Conservation (phyloP, 1,284 basidiomycete species). For the Austroboletus novae-zelandiae region DNA sequence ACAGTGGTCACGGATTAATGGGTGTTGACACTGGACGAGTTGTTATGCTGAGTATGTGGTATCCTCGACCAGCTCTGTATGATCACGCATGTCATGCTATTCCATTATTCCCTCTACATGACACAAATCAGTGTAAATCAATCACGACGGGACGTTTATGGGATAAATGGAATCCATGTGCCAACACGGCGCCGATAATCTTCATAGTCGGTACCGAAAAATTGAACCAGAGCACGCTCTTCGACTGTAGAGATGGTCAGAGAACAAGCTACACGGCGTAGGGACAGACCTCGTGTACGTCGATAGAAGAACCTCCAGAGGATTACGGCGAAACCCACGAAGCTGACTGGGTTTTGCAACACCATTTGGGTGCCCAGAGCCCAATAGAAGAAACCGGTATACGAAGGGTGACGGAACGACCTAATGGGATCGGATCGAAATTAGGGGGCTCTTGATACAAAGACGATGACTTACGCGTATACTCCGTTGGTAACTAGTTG, state of each 20-base stretch:
- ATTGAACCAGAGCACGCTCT: conserved; percentile 67
- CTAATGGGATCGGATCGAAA: conserved; percentile 38
- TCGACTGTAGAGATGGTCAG: conserved; percentile 52
- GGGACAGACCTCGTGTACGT: conserved; percentile 73
- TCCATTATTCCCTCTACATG: conserved; percentile 7
- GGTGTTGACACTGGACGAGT: conserved; percentile 8
- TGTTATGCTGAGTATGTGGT: conserved; percentile 23
- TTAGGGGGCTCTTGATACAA: background rate
- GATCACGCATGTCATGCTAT: conserved; percentile 27
- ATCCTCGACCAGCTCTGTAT: conserved; percentile 25
- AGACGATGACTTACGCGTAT: conserved; percentile 63
- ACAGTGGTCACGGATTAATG: conserved; percentile 52
- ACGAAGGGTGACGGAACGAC: conserved; percentile 93
- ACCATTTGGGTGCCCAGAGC: conserved; percentile 93
- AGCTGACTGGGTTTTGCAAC: conserved; percentile 82
- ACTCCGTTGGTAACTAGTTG: conserved; percentile 83
- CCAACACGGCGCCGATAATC: conserved; percentile 68
- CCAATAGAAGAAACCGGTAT: conserved; percentile 98
- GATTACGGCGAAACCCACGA: conserved; percentile 59
- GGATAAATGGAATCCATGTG: conserved; percentile 72
- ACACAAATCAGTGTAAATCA: conserved; percentile 1
- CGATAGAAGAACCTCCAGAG: conserved; percentile 86
- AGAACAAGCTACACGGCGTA: background rate
- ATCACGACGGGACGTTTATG: conserved; percentile 35
- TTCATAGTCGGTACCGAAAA: conserved; percentile 82